A percentile compares a stretch with the other conserved stretches of the same genome.
Evolutionary conservation across 305 asterid species (phyloP).

Genomic region (Rubia tinctorum): DNA sequence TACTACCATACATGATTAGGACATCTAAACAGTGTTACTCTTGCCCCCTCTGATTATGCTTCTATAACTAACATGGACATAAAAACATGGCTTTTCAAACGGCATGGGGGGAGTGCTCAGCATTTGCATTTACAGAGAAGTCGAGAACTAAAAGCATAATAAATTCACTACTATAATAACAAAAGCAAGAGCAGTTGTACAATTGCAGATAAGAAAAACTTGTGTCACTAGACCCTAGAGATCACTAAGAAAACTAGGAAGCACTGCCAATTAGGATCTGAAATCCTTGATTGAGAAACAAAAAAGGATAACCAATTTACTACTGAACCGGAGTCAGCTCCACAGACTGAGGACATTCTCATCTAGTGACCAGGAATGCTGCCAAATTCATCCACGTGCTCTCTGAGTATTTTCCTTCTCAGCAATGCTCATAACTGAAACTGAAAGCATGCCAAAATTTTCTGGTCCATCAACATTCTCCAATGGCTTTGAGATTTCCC

Average conservation of each 20-base stretch:
- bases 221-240: background rate
- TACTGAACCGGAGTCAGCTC: background rate
- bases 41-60: background rate
- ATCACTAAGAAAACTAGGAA: background rate
- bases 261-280: background rate
- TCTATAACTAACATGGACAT: background rate
- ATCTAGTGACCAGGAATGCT: background rate
- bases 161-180: too few relatives aligned
- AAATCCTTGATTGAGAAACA: background rate
- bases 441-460: background rate
- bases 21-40: background rate
- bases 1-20: background rate
- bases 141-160: background rate
- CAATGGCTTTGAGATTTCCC: conserved; percentile 10
- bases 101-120: background rate
- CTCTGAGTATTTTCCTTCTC: conserved; percentile 10
- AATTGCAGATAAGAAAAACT: too few relatives aligned
- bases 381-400: background rate
- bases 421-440: background rate
- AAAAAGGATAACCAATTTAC: background rate
- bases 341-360: background rate
- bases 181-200: too few relatives aligned
- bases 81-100: background rate
- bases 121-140: background rate
- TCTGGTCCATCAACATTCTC: background rate